Conservation (phyloP, 2,329 filamentous ascomycete genomes). For the Bipolaris gigantea region DNA sequence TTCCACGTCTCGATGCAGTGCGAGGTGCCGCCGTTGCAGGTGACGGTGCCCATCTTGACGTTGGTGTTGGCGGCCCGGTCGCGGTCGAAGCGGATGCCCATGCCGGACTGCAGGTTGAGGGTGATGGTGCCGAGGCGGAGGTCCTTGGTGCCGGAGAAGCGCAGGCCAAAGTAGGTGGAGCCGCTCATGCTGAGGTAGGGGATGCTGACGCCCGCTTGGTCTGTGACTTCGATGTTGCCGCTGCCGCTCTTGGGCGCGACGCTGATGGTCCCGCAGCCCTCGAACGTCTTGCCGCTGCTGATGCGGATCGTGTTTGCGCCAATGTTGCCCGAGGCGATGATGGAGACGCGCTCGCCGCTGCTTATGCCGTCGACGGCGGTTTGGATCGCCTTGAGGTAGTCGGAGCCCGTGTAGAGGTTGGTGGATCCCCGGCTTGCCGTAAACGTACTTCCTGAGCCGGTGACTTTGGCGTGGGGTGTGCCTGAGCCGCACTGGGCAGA, state of each 20-base stretch:
- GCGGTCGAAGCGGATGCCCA: slow-evolving; percentile 62
- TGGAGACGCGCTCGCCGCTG: slow-evolving; percentile 57
- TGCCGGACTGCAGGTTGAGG: slow-evolving; percentile 57
- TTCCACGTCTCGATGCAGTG: slow-evolving; percentile 64
- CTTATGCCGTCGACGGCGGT: slow-evolving; percentile 56
- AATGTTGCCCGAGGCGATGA: slow-evolving; percentile 60
- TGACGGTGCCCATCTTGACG: slow-evolving; percentile 58
- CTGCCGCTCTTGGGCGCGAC: slow-evolving; percentile 47
- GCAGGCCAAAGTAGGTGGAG: slow-evolving; percentile 60
- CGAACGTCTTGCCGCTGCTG: slow-evolving; percentile 58
- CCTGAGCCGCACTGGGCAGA: slow-evolving; percentile 55
- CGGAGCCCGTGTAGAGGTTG: slow-evolving; percentile 55
- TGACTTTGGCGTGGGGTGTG: slow-evolving; percentile 52
- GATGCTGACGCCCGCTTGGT: slow-evolving; percentile 55
- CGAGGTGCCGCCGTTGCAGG: slow-evolving; percentile 56
- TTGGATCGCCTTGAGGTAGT: slow-evolving; percentile 60
- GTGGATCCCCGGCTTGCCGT: slow-evolving; percentile 50
- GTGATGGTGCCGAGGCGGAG: slow-evolving; percentile 56
- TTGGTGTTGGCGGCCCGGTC: slow-evolving; percentile 57
- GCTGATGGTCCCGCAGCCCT: slow-evolving; percentile 62
- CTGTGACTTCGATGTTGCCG: slow-evolving; percentile 58
- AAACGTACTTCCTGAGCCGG: slow-evolving; percentile 52
- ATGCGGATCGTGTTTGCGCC: slow-evolving; percentile 58
- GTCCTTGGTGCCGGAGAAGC: slow-evolving; percentile 57
- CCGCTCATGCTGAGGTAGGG: slow-evolving; percentile 62